Conservation (phyloP, 352 stramenopile genomes). For the Phytopythium boreale region DNA sequence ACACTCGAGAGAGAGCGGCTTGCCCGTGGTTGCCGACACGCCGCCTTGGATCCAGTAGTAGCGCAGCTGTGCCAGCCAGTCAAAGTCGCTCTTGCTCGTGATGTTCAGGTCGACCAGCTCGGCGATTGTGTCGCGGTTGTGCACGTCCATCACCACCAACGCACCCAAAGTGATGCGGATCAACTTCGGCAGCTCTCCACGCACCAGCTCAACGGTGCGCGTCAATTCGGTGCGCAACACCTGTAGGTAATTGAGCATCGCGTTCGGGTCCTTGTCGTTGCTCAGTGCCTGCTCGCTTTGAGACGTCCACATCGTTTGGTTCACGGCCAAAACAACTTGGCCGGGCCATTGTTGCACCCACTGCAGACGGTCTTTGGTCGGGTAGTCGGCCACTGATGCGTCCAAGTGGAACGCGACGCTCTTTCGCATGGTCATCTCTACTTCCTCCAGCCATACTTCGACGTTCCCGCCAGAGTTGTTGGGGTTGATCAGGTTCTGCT, state of each 20-base stretch:
- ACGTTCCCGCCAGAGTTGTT: constrained; percentile 93
- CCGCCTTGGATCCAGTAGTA: constrained; percentile 90
- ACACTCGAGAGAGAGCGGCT: constrained; percentile 84
- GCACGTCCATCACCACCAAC: constrained; percentile 95
- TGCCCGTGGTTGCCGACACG: constrained; percentile 82
- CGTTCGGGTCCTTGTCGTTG: constrained; percentile 26
- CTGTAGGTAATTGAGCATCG: constrained; percentile 63
- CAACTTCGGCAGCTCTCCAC: constrained; percentile 90
- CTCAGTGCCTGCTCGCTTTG: constrained; percentile 74
- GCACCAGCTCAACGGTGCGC: constrained; percentile 90
- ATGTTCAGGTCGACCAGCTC: constrained; percentile 86
- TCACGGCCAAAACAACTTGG: constrained; percentile 91
- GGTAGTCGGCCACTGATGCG: constrained; percentile 81
- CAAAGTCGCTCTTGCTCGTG: constrained; percentile 85
- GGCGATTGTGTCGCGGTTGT: constrained; percentile 93
- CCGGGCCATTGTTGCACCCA: constrained; percentile 93
- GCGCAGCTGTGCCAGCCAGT: constrained; percentile 92
- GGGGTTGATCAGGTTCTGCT: constrained; percentile 91
- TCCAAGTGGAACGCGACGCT: constrained; percentile 82
- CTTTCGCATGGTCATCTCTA: constrained; percentile 86
- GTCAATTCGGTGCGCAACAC: constrained; percentile 75
- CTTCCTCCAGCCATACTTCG: constrained; percentile 85
- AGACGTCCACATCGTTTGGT: constrained; percentile 91
- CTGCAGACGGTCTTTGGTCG: constrained; percentile 80
- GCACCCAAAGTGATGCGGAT: constrained; percentile 90